phyloP scores from a whole-genome alignment of 768 basidiomycete species.

The Amanita inopinata region DNA sequence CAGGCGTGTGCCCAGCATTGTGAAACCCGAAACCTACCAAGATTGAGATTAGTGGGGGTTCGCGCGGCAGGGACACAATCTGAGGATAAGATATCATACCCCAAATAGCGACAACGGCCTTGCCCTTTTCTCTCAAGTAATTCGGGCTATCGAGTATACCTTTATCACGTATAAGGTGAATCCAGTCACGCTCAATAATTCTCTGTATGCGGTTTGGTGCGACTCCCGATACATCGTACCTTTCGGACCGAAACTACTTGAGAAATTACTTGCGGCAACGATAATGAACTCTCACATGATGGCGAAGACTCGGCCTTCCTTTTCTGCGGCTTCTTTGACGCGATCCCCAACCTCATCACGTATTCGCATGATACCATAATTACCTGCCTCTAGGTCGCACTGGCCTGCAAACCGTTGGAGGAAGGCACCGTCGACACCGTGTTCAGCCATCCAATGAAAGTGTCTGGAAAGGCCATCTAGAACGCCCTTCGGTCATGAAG shows the following conservation, averaged over 20 bases:
- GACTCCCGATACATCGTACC: constrained; percentile 83
- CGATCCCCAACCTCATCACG: constrained; percentile 68
- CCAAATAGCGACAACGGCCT: constrained; percentile 68
- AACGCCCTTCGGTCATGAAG: neutral
- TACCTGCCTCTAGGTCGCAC: constrained; percentile 46
- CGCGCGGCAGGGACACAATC: constrained; percentile 3
- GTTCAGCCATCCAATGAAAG: constrained; percentile 78
- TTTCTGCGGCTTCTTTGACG: constrained; percentile 70
- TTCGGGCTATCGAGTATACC: constrained; percentile 59
- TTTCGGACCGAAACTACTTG: constrained; percentile 16
- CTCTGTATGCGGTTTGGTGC: constrained; percentile 56
- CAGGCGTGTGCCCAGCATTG: constrained; percentile 51
- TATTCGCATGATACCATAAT: constrained; percentile 47
- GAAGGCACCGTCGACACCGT: constrained; percentile 75
- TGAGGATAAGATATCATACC: constrained; percentile 34
- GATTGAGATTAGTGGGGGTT: constrained; percentile 6
- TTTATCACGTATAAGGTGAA: constrained; percentile 54
- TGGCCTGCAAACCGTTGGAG: constrained; percentile 69
- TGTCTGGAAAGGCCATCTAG: constrained; percentile 29
- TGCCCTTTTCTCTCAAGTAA: constrained; percentile 62
- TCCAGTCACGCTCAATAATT: constrained; percentile 65
- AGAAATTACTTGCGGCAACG: neutral
- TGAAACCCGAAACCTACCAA: constrained; percentile 61
- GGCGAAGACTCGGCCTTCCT: constrained; percentile 71
- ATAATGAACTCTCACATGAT: constrained; percentile 54